Evolutionary conservation across 345 rosid genomes (phyloP).

Genomic region (Aegle marmelos): DNA sequence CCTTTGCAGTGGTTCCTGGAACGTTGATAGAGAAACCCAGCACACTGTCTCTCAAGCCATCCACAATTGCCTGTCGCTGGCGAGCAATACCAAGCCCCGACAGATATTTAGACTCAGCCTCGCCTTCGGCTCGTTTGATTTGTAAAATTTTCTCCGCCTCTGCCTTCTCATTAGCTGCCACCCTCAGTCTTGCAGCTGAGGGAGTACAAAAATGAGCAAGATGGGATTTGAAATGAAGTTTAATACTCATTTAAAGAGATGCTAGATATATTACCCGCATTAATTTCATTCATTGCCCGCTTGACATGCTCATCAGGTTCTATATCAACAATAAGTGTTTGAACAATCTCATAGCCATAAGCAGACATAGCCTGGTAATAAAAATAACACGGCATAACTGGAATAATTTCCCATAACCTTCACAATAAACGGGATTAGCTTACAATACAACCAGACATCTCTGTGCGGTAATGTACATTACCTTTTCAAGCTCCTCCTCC

Average conservation of each 20-base stretch:
- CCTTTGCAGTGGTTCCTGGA: constrained; percentile 37
- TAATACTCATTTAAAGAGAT: neutral
- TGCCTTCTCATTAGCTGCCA: constrained; percentile 38
- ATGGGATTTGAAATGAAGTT: neutral
- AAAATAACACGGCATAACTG: neutral
- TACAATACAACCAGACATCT: neutral
- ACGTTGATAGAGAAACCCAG: constrained; percentile 35
- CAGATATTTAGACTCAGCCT: constrained; percentile 37
- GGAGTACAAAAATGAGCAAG: neutral
- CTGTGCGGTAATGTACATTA: neutral
- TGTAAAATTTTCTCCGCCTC: constrained; percentile 38
- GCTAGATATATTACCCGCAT: constrained; percentile 20
- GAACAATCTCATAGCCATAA: constrained; percentile 29
- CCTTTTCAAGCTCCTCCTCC: constrained; percentile 44
- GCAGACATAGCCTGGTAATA: constrained; percentile 25
- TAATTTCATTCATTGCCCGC: constrained; percentile 32
- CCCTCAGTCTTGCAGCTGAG: constrained; percentile 38
- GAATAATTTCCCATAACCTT: neutral
- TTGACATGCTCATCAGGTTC: constrained; percentile 33
- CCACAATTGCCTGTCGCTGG: constrained; percentile 40
- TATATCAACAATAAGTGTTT: constrained; percentile 26
- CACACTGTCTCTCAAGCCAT: constrained; percentile 38
- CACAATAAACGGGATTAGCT: neutral
- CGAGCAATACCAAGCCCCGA: constrained; percentile 39
- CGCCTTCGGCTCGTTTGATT: constrained; percentile 40